These are phyloP conservation scores for Cystobasidium slooffiae DNA, from an alignment of 1,284 basidiomycete genomes.

Conservation along the genomic window DNA sequence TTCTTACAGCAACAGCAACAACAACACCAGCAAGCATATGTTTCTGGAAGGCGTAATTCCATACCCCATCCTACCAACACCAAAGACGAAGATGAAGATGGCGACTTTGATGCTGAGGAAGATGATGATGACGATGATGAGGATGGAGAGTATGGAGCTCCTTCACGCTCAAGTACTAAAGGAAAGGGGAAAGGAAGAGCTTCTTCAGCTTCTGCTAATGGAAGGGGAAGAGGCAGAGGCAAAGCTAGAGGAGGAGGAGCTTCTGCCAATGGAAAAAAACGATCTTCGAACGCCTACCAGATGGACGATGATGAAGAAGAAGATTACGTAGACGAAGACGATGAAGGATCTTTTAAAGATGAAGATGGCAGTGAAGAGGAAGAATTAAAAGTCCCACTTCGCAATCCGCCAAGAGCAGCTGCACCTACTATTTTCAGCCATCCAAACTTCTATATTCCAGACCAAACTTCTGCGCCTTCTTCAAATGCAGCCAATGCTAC, in stretches of 20 bases:
- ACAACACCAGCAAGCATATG: background rate
- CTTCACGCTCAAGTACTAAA: background rate
- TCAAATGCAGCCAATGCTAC: background rate
- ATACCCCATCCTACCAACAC: background rate
- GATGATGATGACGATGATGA: conserved; percentile 12
- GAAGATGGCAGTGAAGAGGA: conserved; percentile 31
- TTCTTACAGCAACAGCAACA: conserved; percentile 13
- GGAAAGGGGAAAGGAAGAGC: conserved; percentile 16
- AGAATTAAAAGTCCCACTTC: background rate
- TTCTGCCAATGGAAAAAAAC: background rate
- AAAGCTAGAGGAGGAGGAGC: background rate
- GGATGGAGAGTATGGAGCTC: conserved; percentile 17
- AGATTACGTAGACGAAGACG: background rate
- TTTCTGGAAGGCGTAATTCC: background rate
- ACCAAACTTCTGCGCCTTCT: background rate
- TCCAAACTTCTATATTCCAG: background rate
- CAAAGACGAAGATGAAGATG: background rate
- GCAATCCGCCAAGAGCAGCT: conserved; percentile 18
- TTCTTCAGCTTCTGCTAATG: background rate
- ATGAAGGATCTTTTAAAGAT: conserved; percentile 14
- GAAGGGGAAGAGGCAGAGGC: background rate
- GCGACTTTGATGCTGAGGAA: conserved; percentile 14
- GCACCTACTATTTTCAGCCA: background rate
- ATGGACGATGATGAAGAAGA: background rate
- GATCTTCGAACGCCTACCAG: background rate